These are phyloP conservation scores for Bacterosira constricta DNA, from an alignment of 108 stramenopile species.

Conservation along the genomic window DNA sequence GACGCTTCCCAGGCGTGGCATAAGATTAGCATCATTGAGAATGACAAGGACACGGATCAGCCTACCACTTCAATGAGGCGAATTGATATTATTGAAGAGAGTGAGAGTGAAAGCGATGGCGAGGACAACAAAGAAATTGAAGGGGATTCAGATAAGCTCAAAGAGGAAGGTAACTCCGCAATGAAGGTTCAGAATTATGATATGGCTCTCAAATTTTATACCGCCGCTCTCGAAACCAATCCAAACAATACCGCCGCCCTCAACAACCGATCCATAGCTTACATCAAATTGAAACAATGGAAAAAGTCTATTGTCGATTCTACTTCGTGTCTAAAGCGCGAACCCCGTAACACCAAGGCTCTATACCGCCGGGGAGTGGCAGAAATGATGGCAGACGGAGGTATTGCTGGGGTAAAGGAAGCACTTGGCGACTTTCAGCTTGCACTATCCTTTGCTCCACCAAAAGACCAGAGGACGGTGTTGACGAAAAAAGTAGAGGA, in stretches of 20 bases:
- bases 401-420: neutral
- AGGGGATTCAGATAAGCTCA: neutral
- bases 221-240: conserved; percentile 1
- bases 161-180: too few species aligned
- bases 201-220: conserved; percentile 2
- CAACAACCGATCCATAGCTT: conserved; percentile 24
- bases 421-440: conserved; percentile 2
- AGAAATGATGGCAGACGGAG: neutral
- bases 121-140: neutral
- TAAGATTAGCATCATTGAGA: conserved; percentile 26
- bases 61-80: neutral
- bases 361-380: conserved; percentile 20
- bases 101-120: neutral
- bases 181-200: too few species aligned
- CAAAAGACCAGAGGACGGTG: neutral
- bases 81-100: neutral
- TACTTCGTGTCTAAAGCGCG: conserved; percentile 1
- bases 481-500: neutral
- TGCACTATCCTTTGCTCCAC: conserved; percentile 8
- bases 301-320: conserved; percentile 12
- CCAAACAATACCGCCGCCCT: neutral
- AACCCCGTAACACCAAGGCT: conserved; percentile 20
- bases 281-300: neutral
- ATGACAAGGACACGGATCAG: neutral
- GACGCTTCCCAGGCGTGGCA: neutral